A percentile compares a stretch with the other conserved stretches of the same genome.
Conservation (phyloP, 768 basidiomycete genomes). For the Suillus clintonianus region DNA sequence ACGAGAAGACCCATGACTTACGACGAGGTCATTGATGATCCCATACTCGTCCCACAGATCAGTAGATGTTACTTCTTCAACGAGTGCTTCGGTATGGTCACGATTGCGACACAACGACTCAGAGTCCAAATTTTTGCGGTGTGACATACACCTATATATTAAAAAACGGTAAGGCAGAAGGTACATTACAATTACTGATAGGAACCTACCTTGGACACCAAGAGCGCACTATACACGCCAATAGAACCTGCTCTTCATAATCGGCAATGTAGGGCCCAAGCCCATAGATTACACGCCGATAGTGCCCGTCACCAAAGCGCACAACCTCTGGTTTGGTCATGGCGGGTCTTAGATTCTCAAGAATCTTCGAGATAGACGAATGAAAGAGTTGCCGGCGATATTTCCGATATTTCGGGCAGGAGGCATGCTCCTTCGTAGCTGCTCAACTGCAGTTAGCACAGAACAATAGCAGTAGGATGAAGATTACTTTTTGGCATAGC, state of each 20-base stretch:
- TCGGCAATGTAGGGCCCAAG: slow-evolving; percentile 42
- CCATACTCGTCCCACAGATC: neutral
- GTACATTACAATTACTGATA: neutral
- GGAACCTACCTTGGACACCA: slow-evolving; percentile 38
- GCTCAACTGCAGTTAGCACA: too few relatives aligned
- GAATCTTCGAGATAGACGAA: slow-evolving; percentile 24
- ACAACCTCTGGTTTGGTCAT: slow-evolving; percentile 31
- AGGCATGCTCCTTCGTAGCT: neutral
- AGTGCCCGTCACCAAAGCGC: slow-evolving; percentile 33
- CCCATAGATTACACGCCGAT: slow-evolving; percentile 28
- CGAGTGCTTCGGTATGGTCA: slow-evolving; percentile 19
- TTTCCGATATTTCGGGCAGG: slow-evolving; percentile 19
- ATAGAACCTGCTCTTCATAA: slow-evolving; percentile 39
- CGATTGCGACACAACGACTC: slow-evolving; percentile 11
- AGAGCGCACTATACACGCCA: slow-evolving; percentile 32
- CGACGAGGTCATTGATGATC: too few relatives aligned
- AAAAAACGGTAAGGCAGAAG: neutral
- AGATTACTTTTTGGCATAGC: slow-evolving; percentile 17
- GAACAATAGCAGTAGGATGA: too few relatives aligned
- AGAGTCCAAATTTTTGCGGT: slow-evolving; percentile 22
- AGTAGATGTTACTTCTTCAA: slow-evolving; percentile 1
- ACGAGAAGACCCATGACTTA: too few relatives aligned
- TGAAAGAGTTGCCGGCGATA: slow-evolving; percentile 35
- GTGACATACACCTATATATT: slow-evolving; percentile 26
- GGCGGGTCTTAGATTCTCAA: slow-evolving; percentile 19